phyloP scores from a whole-genome alignment of 148 eudicot genomes.

The Hydrangea macrophylla region DNA sequence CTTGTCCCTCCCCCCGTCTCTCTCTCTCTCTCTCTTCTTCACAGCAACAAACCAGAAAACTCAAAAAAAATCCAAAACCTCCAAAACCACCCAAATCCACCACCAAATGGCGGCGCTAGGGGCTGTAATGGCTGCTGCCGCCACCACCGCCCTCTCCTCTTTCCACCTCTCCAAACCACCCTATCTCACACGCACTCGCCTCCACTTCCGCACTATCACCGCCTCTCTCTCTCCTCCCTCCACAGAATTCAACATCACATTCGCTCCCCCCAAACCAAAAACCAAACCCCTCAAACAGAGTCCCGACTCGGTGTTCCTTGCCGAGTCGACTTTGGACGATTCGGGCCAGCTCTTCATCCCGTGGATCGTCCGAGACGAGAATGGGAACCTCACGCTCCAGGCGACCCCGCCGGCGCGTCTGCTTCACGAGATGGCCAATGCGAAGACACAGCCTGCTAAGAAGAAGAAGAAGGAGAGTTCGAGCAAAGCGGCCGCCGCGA shows the following conservation, averaged over 20 bases:
- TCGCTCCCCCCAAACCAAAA: conserved; percentile 35
- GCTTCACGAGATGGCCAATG: conserved; percentile 28
- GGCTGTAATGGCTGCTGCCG: conserved; percentile 35
- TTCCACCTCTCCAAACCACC: conserved; percentile 39
- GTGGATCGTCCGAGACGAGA: conserved; percentile 44
- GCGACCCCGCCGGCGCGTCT: conserved; percentile 36
- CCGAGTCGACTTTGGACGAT: conserved; percentile 7
- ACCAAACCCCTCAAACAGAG: conserved; percentile 15
- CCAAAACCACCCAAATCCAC: background rate
- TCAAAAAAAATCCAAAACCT: background rate
- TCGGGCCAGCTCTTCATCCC: conserved; percentile 31
- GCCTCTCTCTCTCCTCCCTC: conserved; percentile 30
- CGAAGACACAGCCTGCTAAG: conserved; percentile 20
- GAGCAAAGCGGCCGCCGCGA: conserved; percentile 10
- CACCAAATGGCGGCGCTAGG: conserved; percentile 51
- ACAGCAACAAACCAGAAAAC: background rate
- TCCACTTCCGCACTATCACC: conserved; percentile 39
- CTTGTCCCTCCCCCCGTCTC: too few species aligned
- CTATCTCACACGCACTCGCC: conserved; percentile 31
- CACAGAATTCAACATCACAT: conserved; percentile 43
- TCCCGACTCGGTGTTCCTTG: too few species aligned
- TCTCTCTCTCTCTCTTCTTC: background rate
- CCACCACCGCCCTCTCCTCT: conserved; percentile 37
- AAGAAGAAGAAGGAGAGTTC: conserved; percentile 27
- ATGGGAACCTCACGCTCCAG: conserved; percentile 37